A percentile compares a stretch with the other conserved stretches of the same genome.
These are phyloP conservation scores for Boletus tylopilopsis DNA, from an alignment of 768 basidiomycete genomes.

Conservation along the genomic window DNA sequence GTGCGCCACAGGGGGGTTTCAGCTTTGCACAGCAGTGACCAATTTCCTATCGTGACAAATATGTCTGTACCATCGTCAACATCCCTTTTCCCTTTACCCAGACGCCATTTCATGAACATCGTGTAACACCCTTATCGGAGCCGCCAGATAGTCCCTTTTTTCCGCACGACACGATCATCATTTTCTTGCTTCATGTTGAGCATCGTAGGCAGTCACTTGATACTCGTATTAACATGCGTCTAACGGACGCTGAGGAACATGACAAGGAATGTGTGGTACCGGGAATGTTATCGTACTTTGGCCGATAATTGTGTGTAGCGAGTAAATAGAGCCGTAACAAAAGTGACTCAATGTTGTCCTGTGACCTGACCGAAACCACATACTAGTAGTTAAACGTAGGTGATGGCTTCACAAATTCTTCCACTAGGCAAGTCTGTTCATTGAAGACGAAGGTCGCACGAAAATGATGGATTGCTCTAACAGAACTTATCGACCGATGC, in stretches of 20 bases:
- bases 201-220: constrained; percentile 18
- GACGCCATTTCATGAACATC: constrained; percentile 20
- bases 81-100: constrained; percentile 10
- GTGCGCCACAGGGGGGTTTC: constrained; percentile 93
- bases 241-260: constrained; percentile 30
- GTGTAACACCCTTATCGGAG: constrained; percentile 13
- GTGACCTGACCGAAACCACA: background rate
- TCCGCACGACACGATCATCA: constrained; percentile 10
- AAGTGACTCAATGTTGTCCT: background rate
- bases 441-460: background rate
- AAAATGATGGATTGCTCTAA: background rate
- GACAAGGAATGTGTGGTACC: constrained; percentile 18
- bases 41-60: constrained; percentile 2
- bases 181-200: constrained; percentile 22
- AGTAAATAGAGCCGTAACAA: constrained; percentile 13
- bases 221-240: constrained; percentile 27
- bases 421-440: constrained; percentile 62
- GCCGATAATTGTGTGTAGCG: constrained; percentile 16
- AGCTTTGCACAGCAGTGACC: constrained; percentile 73
- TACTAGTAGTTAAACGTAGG: background rate
- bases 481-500: constrained; percentile 95
- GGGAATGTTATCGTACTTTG: constrained; percentile 19
- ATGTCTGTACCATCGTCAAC: background rate
- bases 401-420: constrained; percentile 90
- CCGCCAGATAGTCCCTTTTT: constrained; percentile 9